Conservation (phyloP, 2,329 filamentous ascomycete species). For the Cladosporium sp. region DNA sequence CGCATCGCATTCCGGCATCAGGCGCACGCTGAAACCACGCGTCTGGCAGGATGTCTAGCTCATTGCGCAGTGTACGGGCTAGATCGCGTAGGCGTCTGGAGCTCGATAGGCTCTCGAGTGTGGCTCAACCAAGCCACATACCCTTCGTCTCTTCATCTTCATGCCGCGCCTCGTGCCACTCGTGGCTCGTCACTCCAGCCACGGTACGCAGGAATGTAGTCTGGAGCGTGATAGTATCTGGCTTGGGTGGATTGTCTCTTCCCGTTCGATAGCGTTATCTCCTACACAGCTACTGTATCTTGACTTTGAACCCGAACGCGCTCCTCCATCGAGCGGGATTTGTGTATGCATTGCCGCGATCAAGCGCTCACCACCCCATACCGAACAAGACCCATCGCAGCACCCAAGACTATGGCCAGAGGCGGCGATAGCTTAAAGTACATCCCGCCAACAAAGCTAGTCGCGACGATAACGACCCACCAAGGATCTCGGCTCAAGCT, state of each 20-base stretch:
- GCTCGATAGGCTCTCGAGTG: constrained; percentile 1
- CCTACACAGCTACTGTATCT: too few relatives aligned
- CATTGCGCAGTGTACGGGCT: background rate
- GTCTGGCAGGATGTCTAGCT: background rate
- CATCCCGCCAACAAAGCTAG: constrained; percentile 37
- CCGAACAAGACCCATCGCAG: constrained; percentile 36
- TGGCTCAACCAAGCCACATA: constrained; percentile 2
- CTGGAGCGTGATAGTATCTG: too few relatives aligned
- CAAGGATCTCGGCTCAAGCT: constrained; percentile 38
- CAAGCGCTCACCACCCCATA: constrained; percentile 31
- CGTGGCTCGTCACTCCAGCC: background rate
- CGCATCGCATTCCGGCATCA: background rate
- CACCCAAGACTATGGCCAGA: constrained; percentile 36
- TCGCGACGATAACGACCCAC: constrained; percentile 42
- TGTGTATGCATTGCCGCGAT: background rate
- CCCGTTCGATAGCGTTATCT: too few relatives aligned
- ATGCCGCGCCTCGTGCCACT: background rate
- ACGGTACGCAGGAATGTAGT: too few relatives aligned
- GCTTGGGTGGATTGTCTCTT: too few relatives aligned
- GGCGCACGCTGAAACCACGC: background rate
- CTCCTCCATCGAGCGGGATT: background rate
- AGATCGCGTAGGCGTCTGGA: background rate
- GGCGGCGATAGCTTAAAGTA: constrained; percentile 39
- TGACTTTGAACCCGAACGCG: too few relatives aligned
- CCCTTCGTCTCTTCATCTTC: background rate